Base-by-base conservation (phyloP, 129 eudicot genomes). In the Tagetes erecta region DNA sequence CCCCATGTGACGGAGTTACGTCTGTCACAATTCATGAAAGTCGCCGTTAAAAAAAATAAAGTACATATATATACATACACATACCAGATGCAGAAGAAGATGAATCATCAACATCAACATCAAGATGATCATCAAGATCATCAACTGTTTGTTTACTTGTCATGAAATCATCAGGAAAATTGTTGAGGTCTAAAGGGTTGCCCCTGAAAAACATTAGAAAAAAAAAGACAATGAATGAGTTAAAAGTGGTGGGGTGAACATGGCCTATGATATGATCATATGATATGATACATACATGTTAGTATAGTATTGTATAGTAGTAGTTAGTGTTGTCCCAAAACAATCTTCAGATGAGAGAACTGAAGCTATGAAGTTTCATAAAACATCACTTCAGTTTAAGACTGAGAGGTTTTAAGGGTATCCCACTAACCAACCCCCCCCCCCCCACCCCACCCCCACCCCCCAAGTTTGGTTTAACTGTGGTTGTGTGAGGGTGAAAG, bases 111-210 rank as follows among this genome's bases (percentile, higher is more conserved):
- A 8, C 49, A 44, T 44, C 49, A 44, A 44, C 49, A 44, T 44
- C 49, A 44, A 6, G 9, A 8, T 44, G 9, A 44, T 44, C 82
- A 83, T 89, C 91, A 45, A 87, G 89, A 76, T 63, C 59, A 14
- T 55, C 60, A 55, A 51, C 51, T 72, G 51, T 20, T 53, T 80
- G 84, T 78, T 82, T 92, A 69, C 86, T 87, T 57, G 70, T 84
- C 88, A 81, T 55, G 35, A 76, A 87, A 84, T 92, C 98, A 14
- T 92, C 98, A 0, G 98, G 98, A 39, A 89, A 83, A 84, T 92
- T 88, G 83, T 92, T 92, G 68, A 92, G 96, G 80, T 92, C 98
- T 78, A 92, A 56, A 56, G 98, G 96, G 83, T 85, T 87, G 77
- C 92, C 84, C 98, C 98, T 92, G 93, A 65, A 80, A 80, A 79